A percentile compares a stretch with the other conserved stretches of the same genome.
phyloP scores from a whole-genome alignment of 169 alveolate species.

The Amoebophrya sp. region DNA sequence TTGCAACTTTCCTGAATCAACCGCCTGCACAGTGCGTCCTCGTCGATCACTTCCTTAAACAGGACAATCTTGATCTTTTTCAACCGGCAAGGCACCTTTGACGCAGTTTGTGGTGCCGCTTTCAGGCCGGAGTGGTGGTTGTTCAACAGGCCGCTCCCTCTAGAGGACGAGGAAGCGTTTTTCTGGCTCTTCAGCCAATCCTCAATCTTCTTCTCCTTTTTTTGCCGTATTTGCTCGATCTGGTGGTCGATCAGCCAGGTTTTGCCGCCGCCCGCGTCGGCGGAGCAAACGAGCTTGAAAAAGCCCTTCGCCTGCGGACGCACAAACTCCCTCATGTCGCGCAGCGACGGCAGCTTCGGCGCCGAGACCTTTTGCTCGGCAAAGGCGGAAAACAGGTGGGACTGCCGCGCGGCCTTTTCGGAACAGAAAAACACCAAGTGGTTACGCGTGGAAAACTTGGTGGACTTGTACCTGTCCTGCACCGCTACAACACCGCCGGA shows the following conservation, averaged over 20 bases:
- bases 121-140: too few species aligned
- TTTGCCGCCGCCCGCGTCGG: conserved; percentile 12
- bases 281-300: not conserved
- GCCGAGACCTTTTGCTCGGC: not conserved
- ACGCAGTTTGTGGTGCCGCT: too few species aligned
- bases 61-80: not conserved
- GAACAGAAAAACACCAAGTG: not conserved
- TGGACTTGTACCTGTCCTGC: too few species aligned
- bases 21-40: not conserved
- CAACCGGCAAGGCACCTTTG: not conserved
- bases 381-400: not conserved
- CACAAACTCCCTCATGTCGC: not conserved
- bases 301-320: not conserved
- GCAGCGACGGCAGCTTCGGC: not conserved
- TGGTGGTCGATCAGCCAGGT: not conserved
- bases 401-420: not conserved
- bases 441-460: not conserved
- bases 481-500: too few species aligned
- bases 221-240: not conserved
- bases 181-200: not conserved
- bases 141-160: too few species aligned
- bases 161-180: too few species aligned
- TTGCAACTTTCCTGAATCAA: not conserved
- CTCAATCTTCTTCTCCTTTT: not conserved
- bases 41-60: not conserved